Conservation (phyloP, 2,329 filamentous ascomycete species). For the Ceratocystis harringtonii region DNA sequence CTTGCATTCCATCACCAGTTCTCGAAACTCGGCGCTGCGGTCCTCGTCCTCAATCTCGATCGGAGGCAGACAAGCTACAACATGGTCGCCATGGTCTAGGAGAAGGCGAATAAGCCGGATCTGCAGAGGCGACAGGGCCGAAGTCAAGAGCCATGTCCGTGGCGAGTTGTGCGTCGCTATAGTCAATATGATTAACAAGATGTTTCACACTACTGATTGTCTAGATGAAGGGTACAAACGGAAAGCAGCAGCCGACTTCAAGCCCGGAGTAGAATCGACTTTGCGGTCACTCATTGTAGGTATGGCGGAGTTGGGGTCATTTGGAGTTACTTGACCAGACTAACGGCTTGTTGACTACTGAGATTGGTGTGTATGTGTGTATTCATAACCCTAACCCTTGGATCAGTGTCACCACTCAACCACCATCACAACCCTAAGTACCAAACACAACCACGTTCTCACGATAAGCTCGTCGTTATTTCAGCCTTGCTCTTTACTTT, state of each 20-base stretch:
- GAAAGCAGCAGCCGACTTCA: constrained; percentile 9
- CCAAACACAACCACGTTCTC: neutral
- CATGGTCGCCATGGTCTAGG: constrained; percentile 81
- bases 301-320: neutral
- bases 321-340: neutral
- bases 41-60: constrained; percentile 62
- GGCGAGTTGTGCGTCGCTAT: constrained; percentile 55
- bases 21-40: constrained; percentile 63
- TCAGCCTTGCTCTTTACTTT: neutral
- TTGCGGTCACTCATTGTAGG: constrained; percentile 4
- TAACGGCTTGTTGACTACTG: neutral
- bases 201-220: neutral
- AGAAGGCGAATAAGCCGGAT: constrained; percentile 69
- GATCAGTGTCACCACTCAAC: too few species aligned
- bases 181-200: neutral
- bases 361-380: neutral
- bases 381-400: neutral
- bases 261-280: neutral
- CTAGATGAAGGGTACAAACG: constrained; percentile 2
- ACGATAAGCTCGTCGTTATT: neutral
- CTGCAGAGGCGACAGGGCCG: constrained; percentile 69
- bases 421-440: neutral
- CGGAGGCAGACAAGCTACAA: constrained; percentile 69
- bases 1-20: constrained; percentile 58
- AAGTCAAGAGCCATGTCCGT: constrained; percentile 85